Evolutionary conservation across 2,329 filamentous ascomycete species (phyloP).

Genomic region (Fusarium drepaniforme): DNA sequence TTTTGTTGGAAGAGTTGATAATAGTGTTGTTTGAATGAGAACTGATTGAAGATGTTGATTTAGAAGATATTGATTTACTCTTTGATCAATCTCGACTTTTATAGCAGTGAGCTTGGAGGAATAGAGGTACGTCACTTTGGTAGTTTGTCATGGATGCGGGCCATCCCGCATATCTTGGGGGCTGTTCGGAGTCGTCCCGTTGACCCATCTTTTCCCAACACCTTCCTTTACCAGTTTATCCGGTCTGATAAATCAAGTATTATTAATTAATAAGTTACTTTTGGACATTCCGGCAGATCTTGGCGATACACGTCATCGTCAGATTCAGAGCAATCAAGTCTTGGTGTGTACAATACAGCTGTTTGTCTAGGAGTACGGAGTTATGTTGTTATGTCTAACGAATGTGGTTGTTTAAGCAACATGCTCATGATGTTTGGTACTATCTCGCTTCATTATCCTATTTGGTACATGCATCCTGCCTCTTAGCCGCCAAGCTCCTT

Average conservation of each 20-base stretch:
- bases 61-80: not conserved
- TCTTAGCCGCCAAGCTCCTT: not conserved
- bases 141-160: not conserved
- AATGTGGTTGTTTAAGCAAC: not conserved
- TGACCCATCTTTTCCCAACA: not conserved
- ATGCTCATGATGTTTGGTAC: not conserved
- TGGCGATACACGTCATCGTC: not conserved
- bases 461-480: not conserved
- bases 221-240: not conserved
- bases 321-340: not conserved
- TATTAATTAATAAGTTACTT: not conserved
- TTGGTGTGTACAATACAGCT: not conserved
- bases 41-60: not conserved
- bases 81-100: not conserved
- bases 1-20: not conserved
- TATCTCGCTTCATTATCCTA: not conserved
- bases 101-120: not conserved
- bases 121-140: not conserved
- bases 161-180: not conserved
- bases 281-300: not conserved
- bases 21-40: not conserved
- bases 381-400: not conserved
- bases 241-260: not conserved
- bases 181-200: not conserved
- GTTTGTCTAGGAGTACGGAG: not conserved